Evolutionary conservation across 1,284 basidiomycete species (phyloP).

Genomic region (Heterobasidion parviporum): DNA sequence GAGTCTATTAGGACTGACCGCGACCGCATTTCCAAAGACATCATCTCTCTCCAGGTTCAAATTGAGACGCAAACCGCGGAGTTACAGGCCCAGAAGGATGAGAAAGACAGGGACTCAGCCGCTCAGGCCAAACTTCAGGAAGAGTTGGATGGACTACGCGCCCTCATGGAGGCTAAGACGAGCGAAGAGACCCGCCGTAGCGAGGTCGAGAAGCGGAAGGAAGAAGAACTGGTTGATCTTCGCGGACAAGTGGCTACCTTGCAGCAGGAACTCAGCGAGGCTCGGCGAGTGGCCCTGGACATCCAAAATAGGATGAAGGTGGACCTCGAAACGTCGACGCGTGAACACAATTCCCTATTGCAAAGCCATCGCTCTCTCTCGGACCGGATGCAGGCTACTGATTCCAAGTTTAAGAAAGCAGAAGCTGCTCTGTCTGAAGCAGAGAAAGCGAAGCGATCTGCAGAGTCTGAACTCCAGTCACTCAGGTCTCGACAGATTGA

Average conservation of each 20-base stretch:
- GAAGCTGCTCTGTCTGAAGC: slow-evolving; percentile 51
- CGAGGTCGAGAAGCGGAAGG: slow-evolving; percentile 84
- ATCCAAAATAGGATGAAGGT: slow-evolving; percentile 60
- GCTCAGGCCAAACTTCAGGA: slow-evolving; percentile 61
- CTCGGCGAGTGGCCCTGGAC: slow-evolving; percentile 49
- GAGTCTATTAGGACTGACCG: slow-evolving; percentile 45
- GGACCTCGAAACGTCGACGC: slow-evolving; percentile 52
- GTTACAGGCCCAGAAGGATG: slow-evolving; percentile 55
- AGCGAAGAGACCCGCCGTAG: slow-evolving; percentile 80
- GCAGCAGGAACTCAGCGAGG: slow-evolving; percentile 53
- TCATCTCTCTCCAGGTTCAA: slow-evolving; percentile 58
- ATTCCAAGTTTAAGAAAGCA: slow-evolving; percentile 43
- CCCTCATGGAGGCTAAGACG: slow-evolving; percentile 76
- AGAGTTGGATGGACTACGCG: slow-evolving; percentile 83
- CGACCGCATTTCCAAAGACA: slow-evolving; percentile 47
- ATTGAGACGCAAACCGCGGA: slow-evolving; percentile 65
- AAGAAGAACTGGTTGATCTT: slow-evolving; percentile 72
- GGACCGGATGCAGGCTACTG: slow-evolving; percentile 44
- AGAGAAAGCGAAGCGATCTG: slow-evolving; percentile 62
- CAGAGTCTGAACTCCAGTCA: slow-evolving; percentile 71
- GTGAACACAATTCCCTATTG: slow-evolving; percentile 51
- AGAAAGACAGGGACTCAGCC: slow-evolving; percentile 44
- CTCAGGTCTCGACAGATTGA: slow-evolving; percentile 70
- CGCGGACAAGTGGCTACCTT: slow-evolving; percentile 59
- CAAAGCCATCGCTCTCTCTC: slow-evolving; percentile 57